These are phyloP conservation scores for Psilocybe cyanescens DNA, from an alignment of 768 basidiomycete species.

Conservation along the genomic window DNA sequence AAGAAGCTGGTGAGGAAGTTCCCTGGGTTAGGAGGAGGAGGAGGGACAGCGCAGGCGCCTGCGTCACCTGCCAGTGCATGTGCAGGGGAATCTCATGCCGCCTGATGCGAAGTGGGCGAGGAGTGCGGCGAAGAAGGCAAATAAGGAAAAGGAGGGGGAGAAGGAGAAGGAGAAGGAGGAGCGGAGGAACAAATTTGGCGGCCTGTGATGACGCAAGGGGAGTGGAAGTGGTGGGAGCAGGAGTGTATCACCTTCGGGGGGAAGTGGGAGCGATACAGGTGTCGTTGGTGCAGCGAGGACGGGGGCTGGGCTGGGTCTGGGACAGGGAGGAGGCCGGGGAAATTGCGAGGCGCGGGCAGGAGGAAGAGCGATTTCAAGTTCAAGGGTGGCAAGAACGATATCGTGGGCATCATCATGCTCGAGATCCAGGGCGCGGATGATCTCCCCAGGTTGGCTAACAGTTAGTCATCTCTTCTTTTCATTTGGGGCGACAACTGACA, in stretches of 20 bases:
- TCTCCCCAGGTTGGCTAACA: slow-evolving; percentile 84
- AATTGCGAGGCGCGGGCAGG: slow-evolving; percentile 14
- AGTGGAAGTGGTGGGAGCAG: not conserved
- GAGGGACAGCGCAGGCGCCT: slow-evolving; percentile 3
- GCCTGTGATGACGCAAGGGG: slow-evolving; percentile 29
- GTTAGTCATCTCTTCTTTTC: slow-evolving; percentile 48
- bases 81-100: slow-evolving; percentile 14
- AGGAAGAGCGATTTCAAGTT: slow-evolving; percentile 21
- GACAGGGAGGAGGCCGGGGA: not conserved
- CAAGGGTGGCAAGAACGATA: slow-evolving; percentile 64
- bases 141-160: not conserved
- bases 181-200: slow-evolving; percentile 24
- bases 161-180: slow-evolving; percentile 7
- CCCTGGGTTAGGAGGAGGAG: slow-evolving; percentile 17
- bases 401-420: slow-evolving; percentile 93
- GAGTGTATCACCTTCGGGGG: slow-evolving; percentile 11
- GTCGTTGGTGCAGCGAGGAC: not conserved
- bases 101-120: not conserved
- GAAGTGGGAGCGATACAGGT: slow-evolving; percentile 13
- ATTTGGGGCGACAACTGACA: not conserved
- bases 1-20: slow-evolving; percentile 29
- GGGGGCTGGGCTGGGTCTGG: not conserved
- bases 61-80: slow-evolving; percentile 20
- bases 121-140: too few relatives aligned
- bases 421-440: slow-evolving; percentile 87